Evolutionary conservation across 306 rosid genomes (phyloP), one percentile per base, ranked within the genome.

Genomic region (Trichosanthes cucumerina): DNA sequence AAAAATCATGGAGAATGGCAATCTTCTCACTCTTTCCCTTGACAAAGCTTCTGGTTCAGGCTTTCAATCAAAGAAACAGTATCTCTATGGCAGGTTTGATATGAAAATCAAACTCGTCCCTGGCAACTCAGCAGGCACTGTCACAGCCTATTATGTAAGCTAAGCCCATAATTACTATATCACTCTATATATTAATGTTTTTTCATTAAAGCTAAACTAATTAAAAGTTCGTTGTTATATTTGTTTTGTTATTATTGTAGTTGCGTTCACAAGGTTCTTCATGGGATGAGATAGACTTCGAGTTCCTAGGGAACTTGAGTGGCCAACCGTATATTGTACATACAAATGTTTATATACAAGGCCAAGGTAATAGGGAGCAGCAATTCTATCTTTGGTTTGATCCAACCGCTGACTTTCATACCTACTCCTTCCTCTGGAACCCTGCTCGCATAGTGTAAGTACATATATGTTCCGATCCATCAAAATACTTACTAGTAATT

Each of bases 11-110:
- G 85, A 80, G 58, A 87, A 82, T 52, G 97, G 94, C 50, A 74
- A 90, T 71, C 75, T 88, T 13, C 87, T 91, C 33, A 81, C 92
- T 39, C 87, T 91, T 74, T 87, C 94, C 10, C 91, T 91, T 15
- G 97, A 91, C 64, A 83, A 24, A 4, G 44, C 79, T 75, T 87
- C 97, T 76, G 97, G 97, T 79, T 90, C 94, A 47, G 97, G 97
- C 54, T 88, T 91, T 80, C 92, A 82, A 28, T 88, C 97, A 59
- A 88, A 83, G 73, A 86, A 86, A 33, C 81, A 88, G 39, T 89
- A 66, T 46, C 86, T 89, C 18, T 86, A 77, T 11, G 90, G 83
- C 9, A 86, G 82, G 28, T 79, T 91, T 65, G 88, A 89, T 81
- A 81, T 86, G 88, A 90, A 89, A 71, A 75, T 88, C 69, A 91